Percentiles rank a stretch among this genome's conserved stretches.
phyloP scores from a whole-genome alignment of 1,284 basidiomycete genomes.

The Moniliophthora roreri region DNA sequence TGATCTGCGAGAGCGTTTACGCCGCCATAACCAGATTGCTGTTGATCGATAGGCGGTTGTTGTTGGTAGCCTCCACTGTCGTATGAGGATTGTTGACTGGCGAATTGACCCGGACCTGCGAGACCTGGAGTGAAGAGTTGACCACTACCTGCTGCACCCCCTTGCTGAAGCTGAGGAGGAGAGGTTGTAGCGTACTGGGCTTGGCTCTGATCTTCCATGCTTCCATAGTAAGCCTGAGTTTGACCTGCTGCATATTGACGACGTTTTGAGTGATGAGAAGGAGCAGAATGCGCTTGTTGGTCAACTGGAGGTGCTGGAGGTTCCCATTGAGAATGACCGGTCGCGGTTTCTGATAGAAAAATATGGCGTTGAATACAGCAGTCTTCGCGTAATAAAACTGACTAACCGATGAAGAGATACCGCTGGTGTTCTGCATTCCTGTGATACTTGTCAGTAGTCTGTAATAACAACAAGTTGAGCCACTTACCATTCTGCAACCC shows the following conservation, averaged over 20 bases:
- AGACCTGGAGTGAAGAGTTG: conserved; percentile 89
- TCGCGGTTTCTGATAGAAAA: conserved; percentile 40
- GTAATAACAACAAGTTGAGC: neutral
- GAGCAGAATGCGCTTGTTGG: conserved; percentile 39
- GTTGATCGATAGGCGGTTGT: conserved; percentile 47
- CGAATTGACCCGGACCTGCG: conserved; percentile 63
- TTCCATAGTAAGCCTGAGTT: conserved; percentile 82
- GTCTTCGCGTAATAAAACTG: conserved; percentile 14
- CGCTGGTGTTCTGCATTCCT: conserved; percentile 84
- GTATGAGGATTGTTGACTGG: conserved; percentile 53
- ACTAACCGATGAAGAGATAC: conserved; percentile 77
- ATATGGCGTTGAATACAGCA: neutral
- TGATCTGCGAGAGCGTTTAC: conserved; percentile 79
- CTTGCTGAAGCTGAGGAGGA: conserved; percentile 39
- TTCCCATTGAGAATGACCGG: conserved; percentile 52
- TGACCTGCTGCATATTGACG: conserved; percentile 91
- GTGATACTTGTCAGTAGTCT: conserved; percentile 19
- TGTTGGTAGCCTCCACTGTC: conserved; percentile 50
- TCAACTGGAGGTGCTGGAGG: conserved; percentile 40
- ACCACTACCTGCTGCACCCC: conserved; percentile 35
- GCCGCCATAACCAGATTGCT: conserved; percentile 51
- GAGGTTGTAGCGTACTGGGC: conserved; percentile 31
- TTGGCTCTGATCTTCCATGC: conserved; percentile 39
- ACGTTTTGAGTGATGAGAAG: conserved; percentile 55
- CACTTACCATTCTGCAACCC: conserved; percentile 84